phyloP scores from a whole-genome alignment of 2,329 filamentous ascomycete genomes.

The Meredithiella fracta region DNA sequence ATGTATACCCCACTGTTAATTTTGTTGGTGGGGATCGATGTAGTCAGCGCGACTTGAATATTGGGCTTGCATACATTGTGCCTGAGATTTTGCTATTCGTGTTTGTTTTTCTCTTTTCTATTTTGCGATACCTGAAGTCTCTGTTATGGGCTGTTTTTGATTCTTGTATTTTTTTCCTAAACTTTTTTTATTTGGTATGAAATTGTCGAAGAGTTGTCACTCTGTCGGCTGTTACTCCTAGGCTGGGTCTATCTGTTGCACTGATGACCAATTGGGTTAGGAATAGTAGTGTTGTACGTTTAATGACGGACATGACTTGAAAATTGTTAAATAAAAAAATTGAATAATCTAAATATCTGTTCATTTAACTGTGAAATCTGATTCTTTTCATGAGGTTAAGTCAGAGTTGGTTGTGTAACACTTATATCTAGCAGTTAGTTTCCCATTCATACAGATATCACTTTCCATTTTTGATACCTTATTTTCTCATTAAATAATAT shows the following conservation, averaged over 20 bases:
- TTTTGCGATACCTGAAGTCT: conserved; percentile 13
- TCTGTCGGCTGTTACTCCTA: not conserved
- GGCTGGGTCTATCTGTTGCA: not conserved
- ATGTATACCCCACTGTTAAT: not conserved
- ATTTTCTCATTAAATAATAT: too few species aligned
- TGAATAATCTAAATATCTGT: not conserved
- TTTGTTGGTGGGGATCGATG: not conserved
- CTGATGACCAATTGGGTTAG: not conserved
- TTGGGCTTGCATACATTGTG: not conserved
- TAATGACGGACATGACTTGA: conserved; percentile 16
- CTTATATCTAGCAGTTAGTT: too few species aligned
- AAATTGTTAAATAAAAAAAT: not conserved
- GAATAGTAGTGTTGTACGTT: conserved; percentile 12
- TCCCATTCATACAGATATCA: too few species aligned
- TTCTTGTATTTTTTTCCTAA: conserved; percentile 7
- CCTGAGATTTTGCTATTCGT: not conserved
- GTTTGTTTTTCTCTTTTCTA: conserved; percentile 5
- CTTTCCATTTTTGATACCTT: too few species aligned
- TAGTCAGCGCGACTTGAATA: not conserved
- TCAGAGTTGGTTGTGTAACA: too few species aligned
- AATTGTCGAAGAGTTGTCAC: not conserved
- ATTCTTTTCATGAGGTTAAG: not conserved
- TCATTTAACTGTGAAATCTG: not conserved
- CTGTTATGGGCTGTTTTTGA: not conserved
- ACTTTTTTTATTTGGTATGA: not conserved